Conservation (phyloP, 2,329 filamentous ascomycete genomes). For the Leptographium flavum region DNA sequence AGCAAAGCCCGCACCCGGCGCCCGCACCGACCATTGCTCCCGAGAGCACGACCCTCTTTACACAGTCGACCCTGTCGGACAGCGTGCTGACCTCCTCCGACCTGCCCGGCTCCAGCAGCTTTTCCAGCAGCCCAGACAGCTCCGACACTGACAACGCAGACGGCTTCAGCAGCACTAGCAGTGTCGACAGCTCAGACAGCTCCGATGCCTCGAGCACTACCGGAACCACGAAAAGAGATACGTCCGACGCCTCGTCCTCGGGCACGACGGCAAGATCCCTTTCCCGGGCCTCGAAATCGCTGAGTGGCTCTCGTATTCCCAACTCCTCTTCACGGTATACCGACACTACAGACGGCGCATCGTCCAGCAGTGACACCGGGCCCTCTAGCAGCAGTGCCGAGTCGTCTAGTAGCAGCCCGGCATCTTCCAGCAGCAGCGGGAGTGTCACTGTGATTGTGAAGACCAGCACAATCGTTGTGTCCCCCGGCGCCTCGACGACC, state of each 20-base stretch:
- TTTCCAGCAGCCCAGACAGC: background rate
- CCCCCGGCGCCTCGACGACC: constrained; percentile 1
- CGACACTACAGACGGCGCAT: background rate
- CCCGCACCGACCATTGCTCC: constrained; percentile 12
- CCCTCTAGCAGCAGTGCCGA: background rate
- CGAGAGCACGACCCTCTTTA: background rate
- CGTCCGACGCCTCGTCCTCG: constrained; percentile 5
- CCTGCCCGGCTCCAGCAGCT: background rate
- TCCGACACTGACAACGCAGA: too few relatives aligned
- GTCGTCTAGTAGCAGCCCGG: background rate
- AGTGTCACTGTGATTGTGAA: constrained; percentile 13
- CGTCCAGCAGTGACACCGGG: background rate
- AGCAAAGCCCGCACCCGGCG: constrained; percentile 14
- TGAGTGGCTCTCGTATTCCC: constrained; percentile 1
- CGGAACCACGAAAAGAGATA: constrained; percentile 11
- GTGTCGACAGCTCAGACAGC: background rate
- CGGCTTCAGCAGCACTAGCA: background rate
- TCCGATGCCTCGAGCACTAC: background rate
- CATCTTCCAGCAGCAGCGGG: background rate
- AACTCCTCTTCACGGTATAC: background rate
- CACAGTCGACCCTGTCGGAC: background rate
- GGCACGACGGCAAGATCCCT: background rate
- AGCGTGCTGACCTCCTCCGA: background rate
- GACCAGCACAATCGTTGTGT: constrained; percentile 13
- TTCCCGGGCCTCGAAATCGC: constrained; percentile 3